Base-by-base conservation (phyloP, 305 asterid genomes). In the Lippia alba region DNA sequence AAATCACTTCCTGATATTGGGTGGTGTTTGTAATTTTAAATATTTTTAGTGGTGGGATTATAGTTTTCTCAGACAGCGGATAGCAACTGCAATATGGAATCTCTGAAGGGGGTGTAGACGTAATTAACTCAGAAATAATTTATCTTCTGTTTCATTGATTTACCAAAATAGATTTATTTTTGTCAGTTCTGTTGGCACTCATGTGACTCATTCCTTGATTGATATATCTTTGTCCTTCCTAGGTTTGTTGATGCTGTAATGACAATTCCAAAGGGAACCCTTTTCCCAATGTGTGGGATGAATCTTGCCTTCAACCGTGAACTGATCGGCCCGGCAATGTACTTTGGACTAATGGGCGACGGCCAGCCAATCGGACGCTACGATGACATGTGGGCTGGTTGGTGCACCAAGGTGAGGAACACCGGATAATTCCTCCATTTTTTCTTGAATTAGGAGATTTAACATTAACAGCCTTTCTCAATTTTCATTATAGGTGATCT, bases 241-340 rank as follows among this genome's bases (percentile, higher is more conserved):
- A 89, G 93, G 90, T 89, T 64, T 80, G 96, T 89, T 53, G 96
- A 89, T 73, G 86, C 96, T 10, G 86, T 89, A 34, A 50, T 87
- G 91, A 85, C 91, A 0, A 77, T 89, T 36, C 94, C 96, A 12
- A 89, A 89, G 76, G 94, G 94, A 45, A 89, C 91, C 39, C 81
- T 89, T 58, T 89, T 89, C 83, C 96, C 96, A 41, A 87, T 89
- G 96, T 87, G 93, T 34, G 96, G 96, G 66, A 89, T 89, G 96
- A 89, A 89, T 58, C 76, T 87, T 46, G 91, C 83, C 8, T 89
- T 89, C 70, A 48, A 87, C 79, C 94, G 96, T 0, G 90, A 87
- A 19, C 72, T 89, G 69, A 87, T 89, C 32, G 96, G 96, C 39
- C 93, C 96, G 0, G 94, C 93, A 9, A 89, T 89, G 96, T 89